Conservation (phyloP, 371 early-diverging fungal genomes). For the Entomophthora muscae region DNA sequence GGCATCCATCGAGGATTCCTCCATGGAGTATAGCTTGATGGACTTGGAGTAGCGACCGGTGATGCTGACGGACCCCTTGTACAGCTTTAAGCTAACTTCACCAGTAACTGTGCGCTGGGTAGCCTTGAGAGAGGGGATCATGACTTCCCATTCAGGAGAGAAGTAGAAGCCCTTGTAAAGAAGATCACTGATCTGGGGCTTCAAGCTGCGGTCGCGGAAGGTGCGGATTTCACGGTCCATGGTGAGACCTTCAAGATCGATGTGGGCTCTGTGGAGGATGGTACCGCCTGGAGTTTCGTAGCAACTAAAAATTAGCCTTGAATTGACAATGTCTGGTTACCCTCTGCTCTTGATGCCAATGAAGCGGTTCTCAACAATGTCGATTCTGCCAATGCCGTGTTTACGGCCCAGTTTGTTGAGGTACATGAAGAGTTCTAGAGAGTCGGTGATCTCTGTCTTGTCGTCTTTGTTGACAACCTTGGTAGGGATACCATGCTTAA, state of each 20-base stretch:
- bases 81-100: conserved; percentile 79
- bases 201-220: conserved; percentile 72
- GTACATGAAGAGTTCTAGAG: conserved; percentile 78
- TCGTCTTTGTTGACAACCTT: conserved; percentile 70
- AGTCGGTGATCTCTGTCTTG: conserved; percentile 38
- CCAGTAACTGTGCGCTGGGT: conserved; percentile 79
- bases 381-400: conserved; percentile 93
- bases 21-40: conserved; percentile 80
- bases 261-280: conserved; percentile 81
- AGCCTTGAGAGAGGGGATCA: conserved; percentile 56
- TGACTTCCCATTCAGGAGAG: conserved; percentile 84
- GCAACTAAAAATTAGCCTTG: conserved; percentile 29
- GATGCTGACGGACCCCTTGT: conserved; percentile 82
- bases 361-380: conserved; percentile 96
- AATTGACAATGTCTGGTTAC: conserved; percentile 10
- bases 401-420: conserved; percentile 87
- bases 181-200: conserved; percentile 44
- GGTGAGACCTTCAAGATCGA: conserved; percentile 87
- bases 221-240: conserved; percentile 90
- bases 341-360: conserved; percentile 96
- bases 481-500: conserved; percentile 72
- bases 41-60: conserved; percentile 74
- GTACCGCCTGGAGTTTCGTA: conserved; percentile 97
- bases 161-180: conserved; percentile 93
- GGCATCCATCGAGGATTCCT: conserved; percentile 87